Percentiles rank a stretch among this genome's conserved stretches.
Evolutionary conservation across 228 moss, liverwort and hornwort genomes (phyloP).

Genomic region (Sphagnum fallax): DNA sequence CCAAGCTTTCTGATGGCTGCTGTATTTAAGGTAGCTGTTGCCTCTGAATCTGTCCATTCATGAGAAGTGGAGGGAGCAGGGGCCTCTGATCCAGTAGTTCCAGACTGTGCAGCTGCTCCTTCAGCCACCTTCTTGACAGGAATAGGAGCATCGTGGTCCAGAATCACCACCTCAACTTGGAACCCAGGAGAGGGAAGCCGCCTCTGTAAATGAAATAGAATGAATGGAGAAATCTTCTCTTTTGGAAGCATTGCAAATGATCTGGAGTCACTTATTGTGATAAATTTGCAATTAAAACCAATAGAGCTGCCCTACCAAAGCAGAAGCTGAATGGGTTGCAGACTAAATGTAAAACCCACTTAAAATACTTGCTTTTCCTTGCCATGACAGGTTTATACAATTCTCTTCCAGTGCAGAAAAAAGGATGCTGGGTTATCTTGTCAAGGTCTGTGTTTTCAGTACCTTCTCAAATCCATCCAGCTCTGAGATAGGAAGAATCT

Average conservation of each 20-base stretch:
- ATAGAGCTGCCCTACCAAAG: no score
- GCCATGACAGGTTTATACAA: no score
- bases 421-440: no score
- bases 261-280: no score
- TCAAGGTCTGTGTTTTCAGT: background rate
- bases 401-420: no score
- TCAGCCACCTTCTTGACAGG: constrained; percentile 53
- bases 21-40: constrained; percentile 8
- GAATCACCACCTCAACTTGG: constrained; percentile 90
- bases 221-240: background rate
- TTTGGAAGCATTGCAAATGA: background rate
- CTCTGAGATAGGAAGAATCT: constrained; percentile 70
- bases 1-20: background rate
- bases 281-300: no score
- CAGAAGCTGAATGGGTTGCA: no score
- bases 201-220: constrained; percentile 46
- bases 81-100: constrained; percentile 25
- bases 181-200: constrained; percentile 94
- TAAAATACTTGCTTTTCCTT: no score
- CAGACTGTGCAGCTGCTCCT: constrained; percentile 30
- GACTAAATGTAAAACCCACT: no score
- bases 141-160: constrained; percentile 92
- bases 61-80: constrained; percentile 11
- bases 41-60: background rate
- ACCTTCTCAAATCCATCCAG: constrained; percentile 99